Base-by-base conservation (phyloP, 352 stramenopile species). In the Pythium utonaiense region DNA sequence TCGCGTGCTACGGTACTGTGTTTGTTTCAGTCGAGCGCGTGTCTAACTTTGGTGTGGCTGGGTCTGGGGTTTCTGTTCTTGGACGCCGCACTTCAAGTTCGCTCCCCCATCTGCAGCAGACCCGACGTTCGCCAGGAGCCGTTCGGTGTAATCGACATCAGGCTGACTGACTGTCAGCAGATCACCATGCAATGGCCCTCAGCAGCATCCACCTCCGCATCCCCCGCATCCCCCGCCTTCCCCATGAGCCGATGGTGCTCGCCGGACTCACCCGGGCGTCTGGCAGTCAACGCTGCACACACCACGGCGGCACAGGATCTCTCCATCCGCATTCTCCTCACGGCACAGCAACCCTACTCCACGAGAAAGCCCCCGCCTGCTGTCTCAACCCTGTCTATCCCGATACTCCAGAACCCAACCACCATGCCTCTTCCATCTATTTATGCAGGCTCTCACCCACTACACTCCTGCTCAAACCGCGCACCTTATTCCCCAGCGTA, bases 331-430 rank as follows among this genome's bases (percentile, higher is more conserved):
- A 38, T 47, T 42, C 44, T 51, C 21, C 41, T 53, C 53, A 22
- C 17, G 2, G 17, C 55, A 58, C 36, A 28, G 45, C 56, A 63
- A 63, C 56, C 56, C 56, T 63, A 63, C 45, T 28, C 56, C 30
- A 56, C 56, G 25, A 56, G 56, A 57, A 63, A 38, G 38, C 36
- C 12, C 55, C 9, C 41, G n/a, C 17, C 17, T 25, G 42, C 44
- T 62, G 33, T 28, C n/a, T 22, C 31, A 62, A 58, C 36, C 24
- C 40, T 8, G 6, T 21, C 19, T 19, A 47, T 21, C 24, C 40
- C 21, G 40, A 47, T 47, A 21, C 40, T 24, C 17, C 5, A n/a
- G 24, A 16, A 47, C n/a, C 40, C 40, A 47, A 25, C 40, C 6
- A 19, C 40, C 24, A 16, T 3, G 3, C 6, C 40, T 16, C n/a